These are phyloP conservation scores for Leccinum subspadiceum DNA, from an alignment of 1,284 basidiomycete species.

Conservation along the genomic window DNA sequence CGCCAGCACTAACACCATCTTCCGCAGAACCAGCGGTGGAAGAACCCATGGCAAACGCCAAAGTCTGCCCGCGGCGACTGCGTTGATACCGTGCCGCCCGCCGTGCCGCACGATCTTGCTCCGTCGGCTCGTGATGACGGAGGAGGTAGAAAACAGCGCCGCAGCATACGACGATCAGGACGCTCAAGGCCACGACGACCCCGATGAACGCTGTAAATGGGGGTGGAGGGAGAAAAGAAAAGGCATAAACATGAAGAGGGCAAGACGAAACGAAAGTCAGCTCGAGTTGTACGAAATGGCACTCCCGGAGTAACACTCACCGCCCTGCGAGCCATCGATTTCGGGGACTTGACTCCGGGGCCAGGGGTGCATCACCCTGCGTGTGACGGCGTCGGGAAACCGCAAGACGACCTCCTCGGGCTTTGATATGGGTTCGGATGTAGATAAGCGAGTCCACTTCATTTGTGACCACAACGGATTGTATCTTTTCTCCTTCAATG, in stretches of 20 bases:
- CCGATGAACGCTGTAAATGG: slow-evolving; percentile 41
- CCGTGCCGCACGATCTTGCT: slow-evolving; percentile 27
- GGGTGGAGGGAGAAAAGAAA: neutral
- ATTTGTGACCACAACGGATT: neutral
- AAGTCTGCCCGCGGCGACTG: slow-evolving; percentile 13
- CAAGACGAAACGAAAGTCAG: neutral
- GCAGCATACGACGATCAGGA: slow-evolving; percentile 44
- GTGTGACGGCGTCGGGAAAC: neutral
- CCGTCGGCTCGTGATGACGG: slow-evolving; percentile 37
- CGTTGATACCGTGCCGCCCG: slow-evolving; percentile 21
- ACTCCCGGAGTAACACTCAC: slow-evolving; percentile 28
- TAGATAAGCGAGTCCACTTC: neutral
- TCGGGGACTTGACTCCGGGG: slow-evolving; percentile 37
- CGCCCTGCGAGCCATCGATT: slow-evolving; percentile 45
- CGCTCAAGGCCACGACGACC: slow-evolving; percentile 42
- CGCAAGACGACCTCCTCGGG: neutral
- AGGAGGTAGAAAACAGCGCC: slow-evolving; percentile 44
- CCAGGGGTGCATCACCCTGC: slow-evolving; percentile 6
- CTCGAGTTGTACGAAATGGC: neutral
- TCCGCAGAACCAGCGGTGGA: neutral
- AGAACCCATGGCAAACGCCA: slow-evolving; percentile 3
- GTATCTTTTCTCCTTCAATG: neutral
- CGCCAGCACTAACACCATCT: neutral
- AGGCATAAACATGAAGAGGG: neutral
- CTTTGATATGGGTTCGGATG: neutral